phyloP scores from a whole-genome alignment of 257 asterid species.

The Solanum pimpinellifolium region DNA sequence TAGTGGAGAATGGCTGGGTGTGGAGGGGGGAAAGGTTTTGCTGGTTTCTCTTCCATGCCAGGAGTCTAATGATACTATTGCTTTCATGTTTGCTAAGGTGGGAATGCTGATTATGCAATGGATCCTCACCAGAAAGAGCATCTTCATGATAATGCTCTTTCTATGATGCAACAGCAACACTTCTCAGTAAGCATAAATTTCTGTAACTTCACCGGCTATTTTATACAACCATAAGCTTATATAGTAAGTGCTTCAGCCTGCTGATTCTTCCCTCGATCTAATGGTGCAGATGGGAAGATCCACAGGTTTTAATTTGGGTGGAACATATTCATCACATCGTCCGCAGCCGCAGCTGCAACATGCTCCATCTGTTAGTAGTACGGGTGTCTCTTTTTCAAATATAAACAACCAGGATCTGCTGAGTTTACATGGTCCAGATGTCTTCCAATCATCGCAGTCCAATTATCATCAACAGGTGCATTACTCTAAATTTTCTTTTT shows the following conservation, averaged over 20 bases:
- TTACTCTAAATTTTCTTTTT: background rate
- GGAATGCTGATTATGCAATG: constrained; percentile 44
- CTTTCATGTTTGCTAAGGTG: constrained; percentile 42
- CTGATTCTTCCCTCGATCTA: background rate
- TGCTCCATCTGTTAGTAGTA: constrained; percentile 51
- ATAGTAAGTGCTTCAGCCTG: background rate
- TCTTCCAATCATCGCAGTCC: background rate
- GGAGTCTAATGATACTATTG: background rate
- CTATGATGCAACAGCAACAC: constrained; percentile 71
- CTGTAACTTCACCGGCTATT: background rate
- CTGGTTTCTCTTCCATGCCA: background rate
- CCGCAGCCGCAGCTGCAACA: constrained; percentile 74
- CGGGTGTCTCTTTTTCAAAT: constrained; percentile 50
- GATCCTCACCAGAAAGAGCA: constrained; percentile 67
- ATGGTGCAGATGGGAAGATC: constrained; percentile 70
- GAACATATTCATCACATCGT: constrained; percentile 63
- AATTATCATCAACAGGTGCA: background rate
- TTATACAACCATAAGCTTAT: background rate
- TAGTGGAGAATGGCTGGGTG: background rate
- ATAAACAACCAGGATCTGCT: constrained; percentile 63
- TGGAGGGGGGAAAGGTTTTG: background rate
- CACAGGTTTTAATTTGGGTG: constrained; percentile 61
- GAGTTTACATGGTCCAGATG: constrained; percentile 64
- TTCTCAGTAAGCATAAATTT: constrained; percentile 43
- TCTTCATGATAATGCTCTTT: constrained; percentile 53